Evolutionary conservation across 1,139 yeast genomes (phyloP).

Genomic region (Arxiozyma bovina): DNA sequence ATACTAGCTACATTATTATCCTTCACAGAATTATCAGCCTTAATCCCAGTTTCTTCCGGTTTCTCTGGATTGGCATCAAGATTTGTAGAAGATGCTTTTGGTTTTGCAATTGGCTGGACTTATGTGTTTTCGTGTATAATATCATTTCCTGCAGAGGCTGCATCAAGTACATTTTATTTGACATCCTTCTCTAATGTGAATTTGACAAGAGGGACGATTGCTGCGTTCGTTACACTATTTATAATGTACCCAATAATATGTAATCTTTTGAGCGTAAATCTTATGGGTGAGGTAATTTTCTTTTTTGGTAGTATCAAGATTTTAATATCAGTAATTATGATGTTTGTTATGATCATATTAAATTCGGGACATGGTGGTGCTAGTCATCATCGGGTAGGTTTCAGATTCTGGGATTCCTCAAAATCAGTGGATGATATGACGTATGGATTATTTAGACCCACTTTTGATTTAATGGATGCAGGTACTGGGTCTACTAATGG

Average conservation of each 20-base stretch:
- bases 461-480: slow-evolving; percentile 48
- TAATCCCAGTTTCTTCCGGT: slow-evolving; percentile 75
- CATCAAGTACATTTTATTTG: slow-evolving; percentile 57
- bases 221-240: slow-evolving; percentile 61
- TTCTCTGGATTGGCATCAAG: slow-evolving; percentile 66
- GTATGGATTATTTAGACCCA: slow-evolving; percentile 65
- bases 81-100: slow-evolving; percentile 78
- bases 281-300: slow-evolving; percentile 67
- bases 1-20: slow-evolving; percentile 62
- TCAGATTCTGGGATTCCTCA: slow-evolving; percentile 54
- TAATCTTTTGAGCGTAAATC: slow-evolving; percentile 56
- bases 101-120: slow-evolving; percentile 70
- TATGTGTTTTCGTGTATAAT: slow-evolving; percentile 71
- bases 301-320: slow-evolving; percentile 53
- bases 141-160: slow-evolving; percentile 70
- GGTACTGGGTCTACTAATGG: slow-evolving; percentile 40
- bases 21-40: slow-evolving; percentile 75
- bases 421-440: slow-evolving; percentile 45
- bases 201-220: slow-evolving; percentile 43
- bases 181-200: slow-evolving; percentile 47
- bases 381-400: slow-evolving; percentile 41
- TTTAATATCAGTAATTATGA: slow-evolving; percentile 42
- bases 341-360: slow-evolving; percentile 54
- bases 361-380: slow-evolving; percentile 39
- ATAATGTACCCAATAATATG: slow-evolving; percentile 35